Conservation (phyloP, 139 green algal genomes). For the Eudorina sp. region DNA sequence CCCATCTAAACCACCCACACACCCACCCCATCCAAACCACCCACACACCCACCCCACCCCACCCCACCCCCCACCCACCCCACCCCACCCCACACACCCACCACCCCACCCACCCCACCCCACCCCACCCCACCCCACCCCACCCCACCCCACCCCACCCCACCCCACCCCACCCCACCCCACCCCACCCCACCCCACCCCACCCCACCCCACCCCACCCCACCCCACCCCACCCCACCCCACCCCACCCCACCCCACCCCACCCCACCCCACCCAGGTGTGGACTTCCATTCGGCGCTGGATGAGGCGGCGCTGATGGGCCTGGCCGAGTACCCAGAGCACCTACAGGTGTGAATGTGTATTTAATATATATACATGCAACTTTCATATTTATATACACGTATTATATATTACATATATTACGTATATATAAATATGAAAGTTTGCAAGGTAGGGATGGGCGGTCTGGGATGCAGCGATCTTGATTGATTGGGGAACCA, state of each 20-base stretch:
- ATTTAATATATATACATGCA: background rate
- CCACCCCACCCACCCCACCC: no score
- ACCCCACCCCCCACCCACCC: no score
- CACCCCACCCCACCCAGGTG: background rate
- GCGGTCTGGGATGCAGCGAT: background rate
- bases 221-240: background rate
- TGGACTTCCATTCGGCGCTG: background rate
- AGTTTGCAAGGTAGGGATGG: background rate
- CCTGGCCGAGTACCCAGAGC: slow-evolving; percentile 39
- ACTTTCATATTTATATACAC: background rate
- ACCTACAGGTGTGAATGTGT: background rate
- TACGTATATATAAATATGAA: background rate
- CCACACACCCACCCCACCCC: no score
- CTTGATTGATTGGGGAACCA: background rate
- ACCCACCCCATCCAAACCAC: no score
- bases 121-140: no score
- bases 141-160: background rate
- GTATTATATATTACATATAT: background rate
- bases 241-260: background rate
- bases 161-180: no score
- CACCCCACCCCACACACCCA: no score
- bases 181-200: no score
- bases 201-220: background rate
- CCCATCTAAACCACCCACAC: no score
- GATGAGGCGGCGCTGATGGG: slow-evolving; percentile 35